Evolutionary conservation across 768 basidiomycete genomes (phyloP), one percentile per base, ranked within the genome.

Genomic region (Russula lepida): DNA sequence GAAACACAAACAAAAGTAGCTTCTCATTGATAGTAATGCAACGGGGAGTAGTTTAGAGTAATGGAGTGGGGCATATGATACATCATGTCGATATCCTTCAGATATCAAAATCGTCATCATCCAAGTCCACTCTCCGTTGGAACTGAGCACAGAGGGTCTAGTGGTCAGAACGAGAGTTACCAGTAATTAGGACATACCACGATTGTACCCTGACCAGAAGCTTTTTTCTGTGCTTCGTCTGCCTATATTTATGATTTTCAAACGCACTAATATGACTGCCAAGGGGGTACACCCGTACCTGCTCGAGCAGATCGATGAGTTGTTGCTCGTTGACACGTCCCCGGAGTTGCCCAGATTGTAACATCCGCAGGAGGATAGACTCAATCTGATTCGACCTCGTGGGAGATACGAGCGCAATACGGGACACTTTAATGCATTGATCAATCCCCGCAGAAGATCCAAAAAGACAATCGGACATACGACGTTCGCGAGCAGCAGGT

Each of bases 341-440:
- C 47, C 86, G 79, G 41, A 95, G 71, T 71, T 93, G 90, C 7
- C 92, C 90, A 1, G 81, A 78, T 73, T 92, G 89, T 8, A 85
- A 90, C 88, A 93, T 92, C 43, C 89, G 80, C 43, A 88, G 66
- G 33, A 95, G 76, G 59, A 93, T 83, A 3, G 74, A 76, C 73
- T 94, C 89, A 66, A 95, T 89, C 71, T 92, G 84, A 64, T 80
- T 79, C 19, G 91, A 87, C 69, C 90, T 78, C 43, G 89, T 84
- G 0, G 90, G 86, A 65, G 89, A 88, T 67, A 95, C 93, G 30
- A 95, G 83, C 4, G 86, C 81, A 64, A 95, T 95, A 52, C 94
- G 84, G 11, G 89, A 85, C 58, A 95, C 92, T 95, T 12, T 69
- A 8, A 53, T 13, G 23, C n/a, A 0, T 17, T 35, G 32, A 41